phyloP scores from a whole-genome alignment of 176 grass and related monocot genomes.

The Melocanna baccifera region DNA sequence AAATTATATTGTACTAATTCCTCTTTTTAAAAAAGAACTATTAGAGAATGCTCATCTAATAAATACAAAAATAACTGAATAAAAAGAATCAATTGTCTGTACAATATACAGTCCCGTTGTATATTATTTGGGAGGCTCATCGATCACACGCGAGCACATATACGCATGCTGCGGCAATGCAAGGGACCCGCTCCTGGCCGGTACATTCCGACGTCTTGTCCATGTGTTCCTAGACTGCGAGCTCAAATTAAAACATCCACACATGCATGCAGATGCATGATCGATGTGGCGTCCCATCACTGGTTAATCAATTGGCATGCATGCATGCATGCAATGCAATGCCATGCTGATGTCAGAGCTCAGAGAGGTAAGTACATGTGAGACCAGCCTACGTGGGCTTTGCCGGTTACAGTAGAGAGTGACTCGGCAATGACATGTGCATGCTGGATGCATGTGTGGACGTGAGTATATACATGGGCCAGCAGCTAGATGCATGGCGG shows the following conservation, averaged over 20 bases:
- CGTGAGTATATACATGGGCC: neutral
- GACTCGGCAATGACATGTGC: neutral
- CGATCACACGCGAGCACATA: neutral
- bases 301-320: no score
- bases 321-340: no score
- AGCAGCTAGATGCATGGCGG: neutral
- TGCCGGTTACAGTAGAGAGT: neutral
- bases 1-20: no score
- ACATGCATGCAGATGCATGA: neutral
- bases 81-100: no score
- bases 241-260: neutral
- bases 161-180: no score
- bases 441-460: neutral
- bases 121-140: neutral
- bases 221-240: neutral
- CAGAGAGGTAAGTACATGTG: constrained; percentile 3
- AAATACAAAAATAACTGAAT: no score
- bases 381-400: neutral
- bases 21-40: no score
- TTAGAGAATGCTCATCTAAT: no score
- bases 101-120: no score
- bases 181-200: neutral
- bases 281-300: neutral
- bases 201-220: neutral
- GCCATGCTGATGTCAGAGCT: no score